phyloP scores from a whole-genome alignment of 306 rosid genomes.

The Quercus dentata region DNA sequence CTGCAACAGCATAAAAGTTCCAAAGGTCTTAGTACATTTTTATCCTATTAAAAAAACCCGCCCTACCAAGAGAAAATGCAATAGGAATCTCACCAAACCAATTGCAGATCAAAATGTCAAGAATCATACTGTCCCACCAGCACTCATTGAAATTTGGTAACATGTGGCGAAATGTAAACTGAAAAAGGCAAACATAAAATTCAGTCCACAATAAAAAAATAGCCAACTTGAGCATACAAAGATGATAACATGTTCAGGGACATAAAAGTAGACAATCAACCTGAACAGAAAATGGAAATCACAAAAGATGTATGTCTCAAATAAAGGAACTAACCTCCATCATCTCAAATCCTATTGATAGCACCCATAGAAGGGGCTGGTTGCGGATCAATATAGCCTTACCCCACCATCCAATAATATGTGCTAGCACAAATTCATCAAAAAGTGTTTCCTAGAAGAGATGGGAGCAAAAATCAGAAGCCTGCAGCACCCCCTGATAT shows the following conservation, averaged over 20 bases:
- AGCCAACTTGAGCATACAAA: slow-evolving; percentile 8
- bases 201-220: slow-evolving; percentile 19
- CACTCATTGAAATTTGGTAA: slow-evolving; percentile 97
- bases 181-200: slow-evolving; percentile 30
- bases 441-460: slow-evolving; percentile 78
- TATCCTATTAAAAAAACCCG: neutral
- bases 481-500: slow-evolving; percentile 15
- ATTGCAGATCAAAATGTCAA: slow-evolving; percentile 93
- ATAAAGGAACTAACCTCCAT: slow-evolving; percentile 72
- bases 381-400: slow-evolving; percentile 98
- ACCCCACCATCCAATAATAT: slow-evolving; percentile 99
- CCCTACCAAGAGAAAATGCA: neutral
- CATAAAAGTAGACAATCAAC: neutral
- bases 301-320: neutral
- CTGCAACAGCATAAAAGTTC: too few relatives aligned
- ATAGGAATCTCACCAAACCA: slow-evolving; percentile 84
- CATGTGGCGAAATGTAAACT: slow-evolving; percentile 98
- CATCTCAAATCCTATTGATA: slow-evolving; percentile 87
- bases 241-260: neutral
- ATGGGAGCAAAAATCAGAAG: slow-evolving; percentile 6
- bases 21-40: too few relatives aligned
- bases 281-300: neutral
- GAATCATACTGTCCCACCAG: slow-evolving; percentile 99
- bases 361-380: slow-evolving; percentile 95
- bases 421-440: slow-evolving; percentile 96